A percentile compares a stretch with the other conserved stretches of the same genome.
Evolutionary conservation across 345 rosid species (phyloP).

Genomic region (Erucastrum elatum): DNA sequence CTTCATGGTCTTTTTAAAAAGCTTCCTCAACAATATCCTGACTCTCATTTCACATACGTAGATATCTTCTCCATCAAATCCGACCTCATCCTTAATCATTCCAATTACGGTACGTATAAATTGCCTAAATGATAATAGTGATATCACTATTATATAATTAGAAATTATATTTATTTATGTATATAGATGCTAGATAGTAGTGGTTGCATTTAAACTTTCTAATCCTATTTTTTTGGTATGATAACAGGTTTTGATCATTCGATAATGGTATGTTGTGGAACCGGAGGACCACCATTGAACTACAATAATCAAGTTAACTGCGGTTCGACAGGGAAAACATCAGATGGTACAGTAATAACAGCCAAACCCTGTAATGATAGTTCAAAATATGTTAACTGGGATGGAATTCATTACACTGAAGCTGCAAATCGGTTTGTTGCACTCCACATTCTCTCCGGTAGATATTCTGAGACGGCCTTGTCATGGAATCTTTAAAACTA

Average conservation of each 20-base stretch:
- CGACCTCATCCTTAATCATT: constrained; percentile 42
- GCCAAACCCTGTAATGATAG: constrained; percentile 71
- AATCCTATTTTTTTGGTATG: background rate
- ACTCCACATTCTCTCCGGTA: constrained; percentile 72
- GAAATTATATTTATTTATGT: no score
- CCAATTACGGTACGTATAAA: constrained; percentile 43
- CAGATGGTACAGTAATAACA: constrained; percentile 58
- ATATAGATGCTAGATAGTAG: background rate
- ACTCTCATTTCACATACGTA: constrained; percentile 48
- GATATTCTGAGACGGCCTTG: constrained; percentile 63
- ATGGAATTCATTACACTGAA: constrained; percentile 92
- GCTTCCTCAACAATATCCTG: constrained; percentile 44
- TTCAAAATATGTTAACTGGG: constrained; percentile 93
- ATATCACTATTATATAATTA: no score
- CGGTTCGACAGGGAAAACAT: constrained; percentile 63
- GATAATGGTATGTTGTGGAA: constrained; percentile 89
- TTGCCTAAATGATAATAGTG: no score
- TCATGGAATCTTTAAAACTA: constrained; percentile 21
- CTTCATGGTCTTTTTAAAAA: constrained; percentile 38
- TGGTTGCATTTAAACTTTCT: background rate
- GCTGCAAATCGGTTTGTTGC: constrained; percentile 82
- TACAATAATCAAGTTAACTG: constrained; percentile 61
- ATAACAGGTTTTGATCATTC: constrained; percentile 89
- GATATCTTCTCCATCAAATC: constrained; percentile 60
- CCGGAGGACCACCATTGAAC: constrained; percentile 88